Base-by-base conservation (phyloP, 106 monocot species). In the Amphibolis antarctica region DNA sequence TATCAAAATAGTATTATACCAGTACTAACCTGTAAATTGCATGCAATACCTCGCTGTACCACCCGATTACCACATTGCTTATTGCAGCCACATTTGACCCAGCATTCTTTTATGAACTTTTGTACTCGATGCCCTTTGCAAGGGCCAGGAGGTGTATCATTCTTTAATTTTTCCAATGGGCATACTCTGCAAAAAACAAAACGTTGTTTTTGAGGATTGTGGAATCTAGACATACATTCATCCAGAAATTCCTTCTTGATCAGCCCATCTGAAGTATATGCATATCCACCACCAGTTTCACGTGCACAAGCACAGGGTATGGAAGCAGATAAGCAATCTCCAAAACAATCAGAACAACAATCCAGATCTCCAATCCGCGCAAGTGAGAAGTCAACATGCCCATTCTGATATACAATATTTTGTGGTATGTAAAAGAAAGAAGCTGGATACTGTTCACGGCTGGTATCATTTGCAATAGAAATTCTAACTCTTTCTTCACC, bases 11-110 rank as follows among this genome's bases (percentile, higher is more conserved):
- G n/a, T n/a, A n/a, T n/a, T n/a, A n/a, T n/a, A n/a, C n/a, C 9
- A 59, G n/a, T 25, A 31, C 5, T 59, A 19, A 76, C 87, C 84
- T 92, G 84, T 53, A 92, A 69, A 53, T 71, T 79, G 58, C 81
- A 57, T 48, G 75, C 64, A 19, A 94, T 89, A 9, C 94, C 94
- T 66, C 83, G 74, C 60, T 94, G 89, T 26, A 94, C 94, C 1
- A 94, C 67, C 9, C 94, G 83, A 61, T 94, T 94, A 22, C 86
- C 86, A 70, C 89, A 94, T 51, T 73, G 71, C 52, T 68, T 83
- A 22, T 46, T 79, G 71, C 94, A 94, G 5, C 86, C 94, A 64
- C 94, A 94, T 52, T 94, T 94, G 12, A 70, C 81, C 93, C 94
- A 94, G 21, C 89, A 94, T 42, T 94, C 94, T 46, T 94, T 94